A percentile compares a stretch with the other conserved stretches of the same genome.
phyloP scores from a whole-genome alignment of 164 flowering plant species.

The Piper longum region DNA sequence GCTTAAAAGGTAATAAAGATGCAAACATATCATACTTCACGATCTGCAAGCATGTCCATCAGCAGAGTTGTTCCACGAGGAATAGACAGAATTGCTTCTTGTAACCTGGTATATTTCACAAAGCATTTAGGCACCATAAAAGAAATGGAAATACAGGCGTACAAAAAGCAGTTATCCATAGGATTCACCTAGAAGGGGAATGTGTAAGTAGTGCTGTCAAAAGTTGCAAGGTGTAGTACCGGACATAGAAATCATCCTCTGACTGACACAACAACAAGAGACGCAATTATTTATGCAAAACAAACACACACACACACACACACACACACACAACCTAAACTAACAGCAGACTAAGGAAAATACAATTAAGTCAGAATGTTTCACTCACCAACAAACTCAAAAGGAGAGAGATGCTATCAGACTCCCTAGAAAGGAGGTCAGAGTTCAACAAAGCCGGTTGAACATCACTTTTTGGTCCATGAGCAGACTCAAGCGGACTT shows the following conservation, averaged over 20 bases:
- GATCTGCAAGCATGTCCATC: constrained; percentile 99
- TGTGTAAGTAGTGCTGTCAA: constrained; percentile 84
- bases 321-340: too few species aligned
- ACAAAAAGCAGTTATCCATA: too few species aligned
- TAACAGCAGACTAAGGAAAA: not conserved
- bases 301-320: too few species aligned
- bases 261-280: constrained; percentile 29
- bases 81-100: constrained; percentile 83
- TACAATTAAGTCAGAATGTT: not conserved
- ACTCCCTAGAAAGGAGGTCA: constrained; percentile 88
- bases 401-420: constrained; percentile 81
- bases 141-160: not conserved
- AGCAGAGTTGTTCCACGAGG: constrained; percentile 96
- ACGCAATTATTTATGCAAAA: not conserved
- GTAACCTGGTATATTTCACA: constrained; percentile 45
- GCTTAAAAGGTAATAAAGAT: not conserved
- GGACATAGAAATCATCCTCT: constrained; percentile 95
- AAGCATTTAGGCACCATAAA: not conserved
- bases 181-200: constrained; percentile 60
- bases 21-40: constrained; percentile 43
- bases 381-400: constrained; percentile 81
- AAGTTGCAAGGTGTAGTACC: constrained; percentile 90
- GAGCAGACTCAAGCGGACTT: constrained; percentile 58
- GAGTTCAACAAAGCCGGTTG: constrained; percentile 86
- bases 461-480: constrained; percentile 50